Conservation (phyloP, 345 rosid genomes). For the Citrus trifoliata region DNA sequence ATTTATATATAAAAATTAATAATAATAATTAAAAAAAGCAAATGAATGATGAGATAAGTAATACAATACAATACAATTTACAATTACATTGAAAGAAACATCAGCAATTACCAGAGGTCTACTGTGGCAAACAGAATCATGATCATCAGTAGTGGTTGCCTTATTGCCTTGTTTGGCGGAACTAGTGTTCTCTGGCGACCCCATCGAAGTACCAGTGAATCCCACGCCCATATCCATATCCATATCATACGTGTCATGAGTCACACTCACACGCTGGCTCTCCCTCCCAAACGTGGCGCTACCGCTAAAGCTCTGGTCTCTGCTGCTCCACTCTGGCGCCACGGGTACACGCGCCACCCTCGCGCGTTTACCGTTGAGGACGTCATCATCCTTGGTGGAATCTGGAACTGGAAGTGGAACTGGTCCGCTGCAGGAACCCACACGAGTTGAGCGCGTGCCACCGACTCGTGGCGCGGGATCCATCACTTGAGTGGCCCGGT, state of each 20-base stretch:
- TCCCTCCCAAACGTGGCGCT: conserved; percentile 57
- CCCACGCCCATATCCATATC: conserved; percentile 29
- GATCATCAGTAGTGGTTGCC: conserved; percentile 48
- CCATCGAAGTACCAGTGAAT: conserved; percentile 56
- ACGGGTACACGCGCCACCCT: conserved; percentile 38
- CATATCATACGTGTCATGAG: conserved; percentile 53
- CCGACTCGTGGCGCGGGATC: conserved; percentile 14
- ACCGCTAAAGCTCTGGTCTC: conserved; percentile 53
- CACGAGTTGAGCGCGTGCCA: conserved; percentile 43
- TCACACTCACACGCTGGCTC: conserved; percentile 38
- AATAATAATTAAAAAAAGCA: not conserved
- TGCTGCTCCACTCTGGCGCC: conserved; percentile 61
- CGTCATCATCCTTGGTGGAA: conserved; percentile 18
- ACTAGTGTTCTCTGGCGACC: conserved; percentile 53
- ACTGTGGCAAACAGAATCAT: conserved; percentile 73
- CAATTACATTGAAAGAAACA: not conserved
- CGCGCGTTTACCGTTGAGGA: conserved; percentile 20
- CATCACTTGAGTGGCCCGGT: conserved; percentile 15
- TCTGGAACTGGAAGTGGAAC: not conserved
- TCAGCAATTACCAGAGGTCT: conserved; percentile 41
- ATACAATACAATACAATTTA: not conserved
- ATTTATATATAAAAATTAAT: not conserved
- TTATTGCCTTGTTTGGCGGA: conserved; percentile 28
- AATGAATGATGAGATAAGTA: no score
- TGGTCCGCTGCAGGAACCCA: conserved; percentile 56